A percentile compares a stretch with the other conserved stretches of the same genome.
Conservation (phyloP, 345 rosid species). For the Kernera saxatilis region DNA sequence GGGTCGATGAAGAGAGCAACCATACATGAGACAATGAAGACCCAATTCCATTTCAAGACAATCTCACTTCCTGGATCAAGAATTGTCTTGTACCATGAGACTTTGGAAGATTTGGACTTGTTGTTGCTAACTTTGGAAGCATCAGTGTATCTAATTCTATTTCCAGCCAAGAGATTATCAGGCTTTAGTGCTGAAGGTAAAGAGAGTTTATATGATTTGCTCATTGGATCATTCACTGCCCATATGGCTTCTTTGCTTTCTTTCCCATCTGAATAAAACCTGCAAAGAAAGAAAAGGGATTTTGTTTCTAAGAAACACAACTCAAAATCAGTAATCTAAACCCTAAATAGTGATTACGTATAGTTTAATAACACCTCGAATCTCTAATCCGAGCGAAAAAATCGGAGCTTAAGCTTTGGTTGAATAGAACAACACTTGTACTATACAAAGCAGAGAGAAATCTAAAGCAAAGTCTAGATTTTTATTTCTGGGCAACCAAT, state of each 20-base stretch:
- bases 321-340: not conserved
- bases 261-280: conserved; percentile 68
- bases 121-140: conserved; percentile 36
- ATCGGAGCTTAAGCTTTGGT: not conserved
- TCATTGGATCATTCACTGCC: conserved; percentile 42
- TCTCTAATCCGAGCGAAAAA: not conserved
- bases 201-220: conserved; percentile 45
- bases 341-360: not conserved
- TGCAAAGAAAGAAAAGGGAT: conserved; percentile 17
- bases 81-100: conserved; percentile 58
- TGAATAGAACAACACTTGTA: not conserved
- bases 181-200: conserved; percentile 46
- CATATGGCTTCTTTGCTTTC: conserved; percentile 36
- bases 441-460: not conserved
- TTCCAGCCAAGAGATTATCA: conserved; percentile 43
- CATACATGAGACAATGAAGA: conserved; percentile 70
- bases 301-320: not conserved
- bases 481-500: conserved; percentile 10
- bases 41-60: conserved; percentile 74
- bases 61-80: conserved; percentile 89
- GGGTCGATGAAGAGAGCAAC: conserved; percentile 90
- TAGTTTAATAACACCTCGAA: not conserved
- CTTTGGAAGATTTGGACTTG: conserved; percentile 38
- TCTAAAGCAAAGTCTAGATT: conserved; percentile 3
- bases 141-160: conserved; percentile 42